Evolutionary conservation across 257 asterid species (phyloP), one percentile per base, ranked within the genome.

Genomic region (Datura wrightii): DNA sequence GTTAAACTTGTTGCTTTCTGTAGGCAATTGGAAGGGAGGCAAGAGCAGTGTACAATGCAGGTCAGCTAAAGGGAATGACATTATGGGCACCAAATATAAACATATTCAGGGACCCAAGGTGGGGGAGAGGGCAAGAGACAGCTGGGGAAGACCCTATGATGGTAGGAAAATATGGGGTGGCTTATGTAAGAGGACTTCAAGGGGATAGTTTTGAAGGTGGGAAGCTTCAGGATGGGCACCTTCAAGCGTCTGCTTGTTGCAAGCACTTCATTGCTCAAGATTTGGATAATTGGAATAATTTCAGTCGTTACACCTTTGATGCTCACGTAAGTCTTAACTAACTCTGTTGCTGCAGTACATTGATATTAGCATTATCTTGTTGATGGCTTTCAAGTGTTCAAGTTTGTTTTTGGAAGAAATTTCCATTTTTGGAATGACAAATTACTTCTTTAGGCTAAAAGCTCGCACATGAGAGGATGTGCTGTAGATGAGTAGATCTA

Each of bases 181-280:
- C 97, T 14, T 93, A 90, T 84, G 98, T 94, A 52, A 91, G 95
- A 81, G 98, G 98, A 36, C 83, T 94, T 39, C 95, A 93, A 81
- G 98, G 98, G 42, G 97, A 94, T 52, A 89, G 90, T 79, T 90
- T 90, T 48, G 91, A 88, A 85, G 97, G 95, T 34, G 95, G 93
- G 39, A 53, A 82, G 72, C 88, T 88, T 9, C 74, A 85, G 34
- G 90, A 90, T 59, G 87, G 92, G 14, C 84, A 79, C 5, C 92
- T 94, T 19, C 90, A 90, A 85, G 93, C 93, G 6, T 93, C 98
- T 2, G 98, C 98, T 80, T 94, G 98, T 63, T 93, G 98, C 82
- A 94, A 94, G 79, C 95, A 92, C 86, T 92, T 74, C 91, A 92
- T 95, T 14, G 97, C 98, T 39, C 93, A 94, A 76, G 98, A 94